Evolutionary conservation across 108 stramenopile species (phyloP), one percentile per base, ranked within the genome.

Genomic region (Pseudonitzschia delicatissima): DNA sequence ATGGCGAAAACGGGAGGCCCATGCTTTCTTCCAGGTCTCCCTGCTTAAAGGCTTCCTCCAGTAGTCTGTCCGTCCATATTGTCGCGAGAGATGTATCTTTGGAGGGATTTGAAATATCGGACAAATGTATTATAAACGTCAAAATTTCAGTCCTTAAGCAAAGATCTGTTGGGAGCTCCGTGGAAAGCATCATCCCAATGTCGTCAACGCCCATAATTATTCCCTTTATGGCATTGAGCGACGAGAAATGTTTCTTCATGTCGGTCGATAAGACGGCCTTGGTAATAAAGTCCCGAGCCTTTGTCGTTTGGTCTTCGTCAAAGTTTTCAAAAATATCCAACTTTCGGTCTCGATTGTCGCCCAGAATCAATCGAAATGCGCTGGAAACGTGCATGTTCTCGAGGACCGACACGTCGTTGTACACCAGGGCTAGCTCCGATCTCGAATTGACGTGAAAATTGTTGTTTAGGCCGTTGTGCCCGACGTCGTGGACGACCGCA

Each of bases 391-490:
- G 86, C 77, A 83, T 72, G 44, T 89, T 81, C 70, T 94, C 95
- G 13, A 96, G 77, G 8, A 85, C 81, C 2, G 88, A 76, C 4
- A 62, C 29, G 73, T 94, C 91, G 47, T 90, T 88, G 75, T 93
- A 94, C 18, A 57, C 45, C 36, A 89, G 28, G 28, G 95, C 93
- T 32, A 92, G 64, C 34, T 84, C 79, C 21, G 67, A 66, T 53
- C 69, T 35, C 6, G 82, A 45, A 33, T 82, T 71, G 36, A 93
- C 72, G 51, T 90, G 90, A 65, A 82, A 96, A 12, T 65, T 61
- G 72, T 96, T 96, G 68, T 87, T 93, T 6, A 66, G 29, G 7
- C 95, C 95, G 1, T 87, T 88, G 75, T 96, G 95, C 25, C 82
- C 82, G 13, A 94, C 85, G 67, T 96, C 93, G 62, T 96, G 95